Base-by-base conservation (phyloP, 2,329 filamentous ascomycete genomes). In the Purpureocillium takamizusanense region DNA sequence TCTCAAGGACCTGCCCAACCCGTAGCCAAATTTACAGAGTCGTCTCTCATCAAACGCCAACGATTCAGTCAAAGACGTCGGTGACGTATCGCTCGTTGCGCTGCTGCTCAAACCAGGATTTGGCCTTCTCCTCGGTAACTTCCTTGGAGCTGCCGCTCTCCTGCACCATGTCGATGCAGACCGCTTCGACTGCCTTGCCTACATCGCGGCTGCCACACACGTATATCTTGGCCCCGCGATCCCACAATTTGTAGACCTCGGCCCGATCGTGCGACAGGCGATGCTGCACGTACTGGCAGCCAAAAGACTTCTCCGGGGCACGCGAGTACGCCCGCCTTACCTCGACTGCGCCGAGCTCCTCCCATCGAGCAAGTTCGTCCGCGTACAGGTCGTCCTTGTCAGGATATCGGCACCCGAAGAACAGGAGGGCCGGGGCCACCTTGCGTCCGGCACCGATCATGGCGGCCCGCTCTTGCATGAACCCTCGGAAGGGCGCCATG, bases 361-460 rank as follows among this genome's bases (percentile, higher is more conserved):
- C 68, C 83, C 83, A 87, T 7, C 51, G 54, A 12, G 68, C 66
- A 4, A 84, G 56, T 44, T 78, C 72, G 0, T 72, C 68, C 0
- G 66, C 59, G 57, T 85, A 85, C 0, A 85, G 51, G 31, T 76
- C 67, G 46, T 85, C 81, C 11, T 61, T 54, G 0, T 63, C 65
- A 1, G 71, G 69, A 5, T 62, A 53, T 12, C 74, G 72, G 52
- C 78, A 83, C 5, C 81, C 81, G 47, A 76, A 70, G 62, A 82
- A 83, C 2, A 85, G 64, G n/a, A 84, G 44, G 0, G 78, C 76
- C 0, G 72, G 74, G 0, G 76, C 79, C 0, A 84, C 61, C 21
- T 54, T 59, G 11, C 71, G 63, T 2, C 77, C 76, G 0, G 65
- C 64, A 4, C 55, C 57, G 12, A 68, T 53, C 60, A 72, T 64